Conservation (phyloP, 2,329 filamentous ascomycete genomes). For the Alternaria hordeiaustralica region DNA sequence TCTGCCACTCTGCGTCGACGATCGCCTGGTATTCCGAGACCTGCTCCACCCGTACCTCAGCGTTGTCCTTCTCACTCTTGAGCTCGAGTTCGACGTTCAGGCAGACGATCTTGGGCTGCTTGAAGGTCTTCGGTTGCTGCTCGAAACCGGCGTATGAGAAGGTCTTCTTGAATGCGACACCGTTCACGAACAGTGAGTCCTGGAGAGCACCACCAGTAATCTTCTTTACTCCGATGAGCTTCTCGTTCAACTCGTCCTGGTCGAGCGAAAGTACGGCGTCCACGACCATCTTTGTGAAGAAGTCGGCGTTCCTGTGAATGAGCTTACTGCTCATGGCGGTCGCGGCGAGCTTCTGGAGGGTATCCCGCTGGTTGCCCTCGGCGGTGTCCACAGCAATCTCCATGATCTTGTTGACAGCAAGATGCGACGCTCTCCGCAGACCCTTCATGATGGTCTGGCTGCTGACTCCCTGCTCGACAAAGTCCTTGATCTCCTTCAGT, state of each 20-base stretch:
- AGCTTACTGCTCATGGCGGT: constrained; percentile 99
- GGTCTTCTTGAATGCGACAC: constrained; percentile 99
- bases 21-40: constrained; percentile 99
- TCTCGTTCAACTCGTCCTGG: constrained; percentile 96
- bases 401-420: constrained; percentile 99
- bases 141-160: constrained; percentile 99
- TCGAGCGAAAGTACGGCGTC: constrained; percentile 94
- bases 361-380: constrained; percentile 85
- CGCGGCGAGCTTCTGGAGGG: constrained; percentile 83
- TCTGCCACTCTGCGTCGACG: constrained; percentile 99
- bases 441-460: constrained; percentile 98
- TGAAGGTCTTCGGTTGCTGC: constrained; percentile 96
- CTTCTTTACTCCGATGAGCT: constrained; percentile 97
- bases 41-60: constrained; percentile 96
- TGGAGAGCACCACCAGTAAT: constrained; percentile 95
- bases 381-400: constrained; percentile 90
- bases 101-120: constrained; percentile 93
- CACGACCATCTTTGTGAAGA: constrained; percentile 99
- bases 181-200: constrained; percentile 95
- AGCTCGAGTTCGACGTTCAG: constrained; percentile 97
- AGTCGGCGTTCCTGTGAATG: constrained; percentile 94
- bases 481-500: constrained; percentile 93
- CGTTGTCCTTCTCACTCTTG: constrained; percentile 99
- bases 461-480: constrained; percentile 96
- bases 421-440: constrained; percentile 80